Evolutionary conservation across 805 yeast species (phyloP), one percentile per base, ranked within the genome.

Genomic region (Kregervanrija fluxuum): DNA sequence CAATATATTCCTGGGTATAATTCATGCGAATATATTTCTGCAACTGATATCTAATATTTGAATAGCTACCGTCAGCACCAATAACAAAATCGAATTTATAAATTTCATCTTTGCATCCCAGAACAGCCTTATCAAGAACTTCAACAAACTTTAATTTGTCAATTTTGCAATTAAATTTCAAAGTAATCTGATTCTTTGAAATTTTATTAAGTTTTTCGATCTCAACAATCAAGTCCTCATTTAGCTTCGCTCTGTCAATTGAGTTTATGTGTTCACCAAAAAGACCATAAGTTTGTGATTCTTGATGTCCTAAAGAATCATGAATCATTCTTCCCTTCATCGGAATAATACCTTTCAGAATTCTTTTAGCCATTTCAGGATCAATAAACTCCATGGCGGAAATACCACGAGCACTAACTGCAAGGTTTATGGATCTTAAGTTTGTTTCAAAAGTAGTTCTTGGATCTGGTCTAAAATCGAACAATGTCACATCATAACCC

Each of bases 321-420:
- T 90, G 97, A 46, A 90, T 80, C 96, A 89, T 88, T 37, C 97
- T 70, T 2, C 95, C 96, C 36, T 75, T 66, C 91, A 90, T 85
- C 2, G 96, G 96, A 22, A 86, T 82, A 17, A 85, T 75, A 36
- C 76, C 75, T 31, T 68, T 64, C 48, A 84, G 56, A 2, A 88
- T 71, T 22, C 79, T 57, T 0, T 66, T 61, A 11, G 83, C 78
- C 69, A 88, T 69, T 11, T 66, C 71, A 1, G 65, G 59, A 57
- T 84, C 89, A 11, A 89, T 80, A 41, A 69, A 72, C 45, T 70
- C 65, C 57, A 90, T 63, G 0, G 96, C 84, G 28, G 72, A 65
- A 44, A 88, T 80, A 1, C 96, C 97, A 41, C 97, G 72, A 43
- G 79, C 81, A 40, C 91, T 80, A n/a, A 90, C 83, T 0, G 96